Conservation (phyloP, 352 stramenopile genomes). For the Pythium insidiosum region DNA sequence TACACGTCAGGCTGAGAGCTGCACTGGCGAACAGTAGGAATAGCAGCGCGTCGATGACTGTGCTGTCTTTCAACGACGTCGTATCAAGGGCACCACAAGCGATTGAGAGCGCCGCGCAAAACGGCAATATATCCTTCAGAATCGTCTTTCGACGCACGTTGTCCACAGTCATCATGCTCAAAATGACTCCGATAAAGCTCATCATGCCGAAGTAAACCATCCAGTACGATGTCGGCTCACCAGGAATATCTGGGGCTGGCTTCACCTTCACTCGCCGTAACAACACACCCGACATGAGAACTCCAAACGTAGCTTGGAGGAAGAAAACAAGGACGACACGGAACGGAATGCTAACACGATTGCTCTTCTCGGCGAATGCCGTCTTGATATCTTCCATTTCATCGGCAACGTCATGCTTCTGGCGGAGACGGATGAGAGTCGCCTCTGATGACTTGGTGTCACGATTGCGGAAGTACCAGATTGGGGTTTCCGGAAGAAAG, state of each 20-base stretch:
- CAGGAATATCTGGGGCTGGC: conserved; percentile 20
- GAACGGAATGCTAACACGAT: conserved; percentile 62
- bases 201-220: conserved; percentile 73
- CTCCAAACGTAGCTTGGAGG: conserved; percentile 55
- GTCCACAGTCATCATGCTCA: conserved; percentile 76
- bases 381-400: conserved; percentile 63
- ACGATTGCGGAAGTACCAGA: conserved; percentile 67
- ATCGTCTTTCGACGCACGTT: conserved; percentile 85
- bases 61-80: conserved; percentile 29
- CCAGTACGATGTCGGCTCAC: conserved; percentile 66
- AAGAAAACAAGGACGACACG: conserved; percentile 48
- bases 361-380: conserved; percentile 56
- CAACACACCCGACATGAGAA: conserved; percentile 66
- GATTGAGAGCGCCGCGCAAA: conserved; percentile 46
- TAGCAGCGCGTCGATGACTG: conserved; percentile 35
- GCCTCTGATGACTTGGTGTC: conserved; percentile 62
- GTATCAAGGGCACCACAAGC: conserved; percentile 50
- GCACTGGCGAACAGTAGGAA: conserved; percentile 66
- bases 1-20: conserved; percentile 63
- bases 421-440: conserved; percentile 54
- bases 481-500: conserved; percentile 68
- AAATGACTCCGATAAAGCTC: conserved; percentile 52
- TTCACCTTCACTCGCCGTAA: conserved; percentile 62
- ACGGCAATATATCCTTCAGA: conserved; percentile 80
- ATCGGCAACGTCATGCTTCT: conserved; percentile 78